Evolutionary conservation across 2,329 filamentous ascomycete species (phyloP), one percentile per base, ranked within the genome.

Genomic region (Fusarium redolens): DNA sequence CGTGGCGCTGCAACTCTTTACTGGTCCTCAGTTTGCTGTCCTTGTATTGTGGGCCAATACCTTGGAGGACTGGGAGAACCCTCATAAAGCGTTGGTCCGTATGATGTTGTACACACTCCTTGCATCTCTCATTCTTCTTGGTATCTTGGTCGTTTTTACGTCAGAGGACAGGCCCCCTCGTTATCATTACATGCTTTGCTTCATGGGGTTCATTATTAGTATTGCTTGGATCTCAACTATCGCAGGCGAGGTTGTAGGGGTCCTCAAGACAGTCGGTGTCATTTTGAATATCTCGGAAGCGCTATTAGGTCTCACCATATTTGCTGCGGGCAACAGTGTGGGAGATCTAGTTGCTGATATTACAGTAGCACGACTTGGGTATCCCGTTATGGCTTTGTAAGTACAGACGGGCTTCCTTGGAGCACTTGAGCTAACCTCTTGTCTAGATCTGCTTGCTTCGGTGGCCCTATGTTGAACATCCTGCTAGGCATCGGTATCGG

Each of bases 381-480:
- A 95, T 82, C 96, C 96, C 0, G 95, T 99, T 71, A 99, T 99
- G 96, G 96, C 96, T 43, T 78, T 92, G 86, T 90, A 82, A 83
- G 88, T 87, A 40, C 50, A 13, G 12, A 7, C 10, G 22, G 50
- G n/a, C n/a, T 35, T 38, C 14, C 4, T 57, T 17, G 33, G 18
- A 17, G 22, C 43, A 13, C n/a, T 31, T 14, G 18, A 33, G 35
- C 74, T 76, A 33, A 75, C 55, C 11, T 30, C 43, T 4, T 18
- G 22, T 38, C 31, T 66, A 90, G 88, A 44, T 95, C 93, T 38
- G 96, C 96, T 8, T 99, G 96, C 80, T 98, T 99, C 80, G 96
- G 96, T n/a, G 97, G 96, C 0, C 96, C 96, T 0, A 96, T 99
- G 94, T 89, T 99, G 44, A 99, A 99, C 77, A 99, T 99, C 71